Percentiles rank a stretch among this genome's conserved stretches.
phyloP scores from a whole-genome alignment of 2,329 filamentous ascomycete species.

The Xylaria sp. region DNA sequence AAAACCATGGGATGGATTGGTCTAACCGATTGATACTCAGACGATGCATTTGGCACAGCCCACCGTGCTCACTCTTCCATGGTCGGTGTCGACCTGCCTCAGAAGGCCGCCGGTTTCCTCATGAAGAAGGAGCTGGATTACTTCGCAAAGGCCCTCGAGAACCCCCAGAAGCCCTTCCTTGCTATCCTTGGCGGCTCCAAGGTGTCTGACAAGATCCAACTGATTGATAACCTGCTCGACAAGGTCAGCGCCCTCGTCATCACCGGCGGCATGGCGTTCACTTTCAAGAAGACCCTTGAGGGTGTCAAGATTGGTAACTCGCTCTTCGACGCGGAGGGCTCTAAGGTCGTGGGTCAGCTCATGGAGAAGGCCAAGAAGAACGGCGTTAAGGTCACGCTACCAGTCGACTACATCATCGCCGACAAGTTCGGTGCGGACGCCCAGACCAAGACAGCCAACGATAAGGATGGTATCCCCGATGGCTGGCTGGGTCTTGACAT shows the following conservation, averaged over 20 bases:
- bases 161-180: conserved; percentile 93
- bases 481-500: conserved; percentile 99
- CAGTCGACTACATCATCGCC: conserved; percentile 93
- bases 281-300: conserved; percentile 99
- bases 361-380: conserved; percentile 97
- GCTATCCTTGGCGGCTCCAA: conserved; percentile 98
- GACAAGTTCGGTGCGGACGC: conserved; percentile 94
- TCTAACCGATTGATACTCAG: conserved; percentile 56
- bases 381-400: conserved; percentile 93
- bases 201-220: conserved; percentile 99
- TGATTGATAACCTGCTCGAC: conserved; percentile 98
- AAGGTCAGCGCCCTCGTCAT: conserved; percentile 98
- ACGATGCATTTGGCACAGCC: conserved; percentile 98
- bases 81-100: conserved; percentile 94
- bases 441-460: conserved; percentile 81
- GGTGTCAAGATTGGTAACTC: conserved; percentile 88
- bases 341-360: conserved; percentile 88
- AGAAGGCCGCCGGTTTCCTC: conserved; percentile 97
- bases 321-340: conserved; percentile 92
- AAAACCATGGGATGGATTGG: neutral
- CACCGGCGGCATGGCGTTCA: conserved; percentile 98
- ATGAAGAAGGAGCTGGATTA: conserved; percentile 99
- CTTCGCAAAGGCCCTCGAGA: conserved; percentile 96
- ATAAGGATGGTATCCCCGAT: conserved; percentile 90
- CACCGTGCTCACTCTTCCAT: conserved; percentile 99